Conservation (phyloP, 208 protist genomes). For the Leptomonas pyrrhocoris region DNA sequence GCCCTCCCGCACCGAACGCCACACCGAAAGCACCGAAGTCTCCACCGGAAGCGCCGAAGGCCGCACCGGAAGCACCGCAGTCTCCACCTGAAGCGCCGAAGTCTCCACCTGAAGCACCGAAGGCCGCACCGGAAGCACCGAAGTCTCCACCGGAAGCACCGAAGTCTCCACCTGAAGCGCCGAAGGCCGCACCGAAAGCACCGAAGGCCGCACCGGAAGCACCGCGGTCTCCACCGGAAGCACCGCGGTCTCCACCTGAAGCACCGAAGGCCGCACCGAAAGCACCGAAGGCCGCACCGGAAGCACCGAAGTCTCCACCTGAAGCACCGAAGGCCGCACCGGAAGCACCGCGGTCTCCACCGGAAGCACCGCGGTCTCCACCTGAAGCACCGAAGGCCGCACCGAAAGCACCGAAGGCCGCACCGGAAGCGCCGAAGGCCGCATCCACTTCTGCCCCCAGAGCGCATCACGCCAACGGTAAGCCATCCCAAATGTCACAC, state of each 20-base stretch:
- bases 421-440: conserved; percentile 5
- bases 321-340: conserved; percentile 14
- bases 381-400: conserved; percentile 18
- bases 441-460: background rate
- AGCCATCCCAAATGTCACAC: background rate
- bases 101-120: conserved; percentile 20
- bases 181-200: conserved; percentile 16
- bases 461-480: background rate
- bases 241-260: conserved; percentile 23
- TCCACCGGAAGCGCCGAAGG: conserved; percentile 14
- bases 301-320: conserved; percentile 9
- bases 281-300: conserved; percentile 28
- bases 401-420: conserved; percentile 19
- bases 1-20: conserved; percentile 25
- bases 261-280: conserved; percentile 18
- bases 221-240: conserved; percentile 16
- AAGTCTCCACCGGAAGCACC: conserved; percentile 27
- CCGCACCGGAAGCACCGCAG: conserved; percentile 15
- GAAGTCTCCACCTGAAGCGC: conserved; percentile 10
- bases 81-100: conserved; percentile 10
- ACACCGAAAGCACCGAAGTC: conserved; percentile 22
- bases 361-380: conserved; percentile 26
- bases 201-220: conserved; percentile 22
- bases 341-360: conserved; percentile 21
- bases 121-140: conserved; percentile 20